Evolutionary conservation across 768 basidiomycete species (phyloP), one percentile per base, ranked within the genome.

Genomic region (Gyrodon lividus): DNA sequence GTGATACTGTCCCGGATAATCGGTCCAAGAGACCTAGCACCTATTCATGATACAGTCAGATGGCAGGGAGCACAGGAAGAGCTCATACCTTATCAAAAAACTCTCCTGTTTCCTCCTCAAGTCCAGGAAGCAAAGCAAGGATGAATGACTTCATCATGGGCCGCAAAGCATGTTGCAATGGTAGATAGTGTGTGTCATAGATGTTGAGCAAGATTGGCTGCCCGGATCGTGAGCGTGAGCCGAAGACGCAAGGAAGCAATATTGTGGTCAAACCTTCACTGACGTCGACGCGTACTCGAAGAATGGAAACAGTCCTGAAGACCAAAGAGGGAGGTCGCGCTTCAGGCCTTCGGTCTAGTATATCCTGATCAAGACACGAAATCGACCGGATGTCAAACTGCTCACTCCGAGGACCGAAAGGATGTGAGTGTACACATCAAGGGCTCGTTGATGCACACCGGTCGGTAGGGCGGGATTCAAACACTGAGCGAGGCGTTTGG

Each of bases 201-300:
- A 98, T 80, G 59, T 86, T 89, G 41, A 99, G 79, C 1, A 99
- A 76, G 19, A 86, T 80, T 3, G 95, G 95, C 87, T 96, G 52
- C 19, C 20, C 14, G 31, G 24, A 30, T 24, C 34, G 44, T 44
- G 13, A 47, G 26, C 40, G 38, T 43, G 33, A 50, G 43, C 2
- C 33, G 28, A 40, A 26, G 26, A 14, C 4, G 24, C 3, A 39
- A 10, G 20, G 28, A 44, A 1, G 0, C 7, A 24, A 51, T 72
- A 45, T 56, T 22, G 13, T 41, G 3, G n/a, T 46, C 67, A 43
- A 23, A 89, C 92, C 79, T 92, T 92, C 51, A 98, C 94, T 17
- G 94, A 94, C n/a, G 95, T 98, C n/a, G 96, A 88, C 9, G 97
- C 93, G 69, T 93, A 98, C 72, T 98, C 93, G 62, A 98, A 98